Evolutionary conservation across 495 filamentous ascomycete genomes (phyloP), one percentile per base, ranked within the genome.

Genomic region (Parachaetomium inaequale): DNA sequence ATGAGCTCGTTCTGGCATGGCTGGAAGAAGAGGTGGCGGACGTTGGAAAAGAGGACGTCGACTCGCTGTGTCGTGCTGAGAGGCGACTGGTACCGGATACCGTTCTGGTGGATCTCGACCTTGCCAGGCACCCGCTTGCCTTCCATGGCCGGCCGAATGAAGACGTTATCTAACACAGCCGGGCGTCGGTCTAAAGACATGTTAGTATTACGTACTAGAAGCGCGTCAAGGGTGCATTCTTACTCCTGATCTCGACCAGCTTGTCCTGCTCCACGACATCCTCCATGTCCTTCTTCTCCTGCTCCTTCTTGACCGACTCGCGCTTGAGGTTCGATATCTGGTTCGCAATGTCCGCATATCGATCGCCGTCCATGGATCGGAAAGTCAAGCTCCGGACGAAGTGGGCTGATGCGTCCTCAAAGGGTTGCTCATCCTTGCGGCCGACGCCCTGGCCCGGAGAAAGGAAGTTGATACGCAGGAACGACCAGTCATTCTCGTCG

Each of bases 261-360:
- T 98, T 98, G 66, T 98, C 95, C 73, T 98, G 95, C 74, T 98
- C 96, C 4, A 99, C 92, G n/a, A 99, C 95, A 80, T 98, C 95
- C 71, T 98, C 95, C 88, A 99, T 86, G 66, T 99, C 93, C 74
- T 99, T 99, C 82, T 96, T 96, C 74, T 99, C 94, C 70, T 97
- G 92, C 71, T 98, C 95, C 63, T 88, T 87, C 68, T 95, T 90
- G 38, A 90, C 83, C 3, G 91, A 86, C 65, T 89, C 88, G 74
- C 94, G 96, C 75, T 96, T 93, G 71, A 99, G 87, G 61, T 96
- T 91, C 4, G 90, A 90, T 61, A 99, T 96, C 67, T 93, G 87
- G 25, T 88, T 87, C 7, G 91, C 88, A 58, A 99, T 92, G 59
- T 91, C 88, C 21, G 91, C 87, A 71, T 98, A 89, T 43, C 95